Evolutionary conservation across 805 yeast genomes (phyloP), one percentile per base, ranked within the genome.

Genomic region (Kodamaea sagamina): DNA sequence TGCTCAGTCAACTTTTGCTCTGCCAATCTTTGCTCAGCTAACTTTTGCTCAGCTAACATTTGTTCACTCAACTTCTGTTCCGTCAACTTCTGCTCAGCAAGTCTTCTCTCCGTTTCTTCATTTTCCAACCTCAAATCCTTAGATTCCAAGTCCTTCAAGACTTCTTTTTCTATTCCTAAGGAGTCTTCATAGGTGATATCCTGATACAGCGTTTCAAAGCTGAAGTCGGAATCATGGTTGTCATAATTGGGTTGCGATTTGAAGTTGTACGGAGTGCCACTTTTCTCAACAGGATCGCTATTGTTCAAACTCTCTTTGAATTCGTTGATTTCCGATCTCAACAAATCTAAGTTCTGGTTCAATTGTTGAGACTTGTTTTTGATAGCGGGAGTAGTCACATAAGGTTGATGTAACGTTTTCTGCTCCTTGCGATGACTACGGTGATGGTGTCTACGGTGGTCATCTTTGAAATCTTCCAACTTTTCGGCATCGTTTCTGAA

Each of bases 321-420:
- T 44, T 71, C 75, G 47, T 71, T 70, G 47, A 71, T 69, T 47
- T 71, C 76, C 18, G 63, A 58, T 39, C 75, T 48, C 41, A 71
- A 58, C 45, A 71, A 49, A 43, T 69, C 72, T 39, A 71, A 54
- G 42, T 71, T 68, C 40, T 70, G 71, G 40, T 68, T 67, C 55
- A 70, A 60, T 41, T 70, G 66, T 15, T 52, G 50, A 0, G 72
- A 55, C 49, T 67, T 66, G 38, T 53, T 52, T 22, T 60, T 48
- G 21, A 36, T 26, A 4, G 43, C 13, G 6, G 53, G 43, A 4
- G 35, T 38, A n/a, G 25, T 27, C 16, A 39, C 47, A 31, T 49
- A 43, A 10, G 50, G 50, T 25, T 38, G 41, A 12, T 44, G 46
- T 9, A 31, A 15, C 21, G 11, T 25, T 19, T 40, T 32, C 38